Percentiles rank a stretch among this genome's conserved stretches.
These are phyloP conservation scores for Crithidia thermophila DNA, from an alignment of 208 protist genomes.

Conservation along the genomic window DNA sequence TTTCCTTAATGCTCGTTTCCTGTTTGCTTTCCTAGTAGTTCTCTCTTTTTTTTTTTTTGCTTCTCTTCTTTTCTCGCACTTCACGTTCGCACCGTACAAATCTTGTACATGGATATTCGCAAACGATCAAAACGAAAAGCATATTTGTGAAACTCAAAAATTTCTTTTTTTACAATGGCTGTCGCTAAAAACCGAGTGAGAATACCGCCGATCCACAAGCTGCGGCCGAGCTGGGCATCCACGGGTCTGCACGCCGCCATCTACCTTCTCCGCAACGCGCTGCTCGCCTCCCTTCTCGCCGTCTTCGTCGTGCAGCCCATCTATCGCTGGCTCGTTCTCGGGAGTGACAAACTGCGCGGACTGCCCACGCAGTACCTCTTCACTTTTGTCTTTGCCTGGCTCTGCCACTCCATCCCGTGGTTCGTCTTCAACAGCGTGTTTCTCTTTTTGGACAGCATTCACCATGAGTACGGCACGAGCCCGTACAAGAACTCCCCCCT, in stretches of 20 bases:
- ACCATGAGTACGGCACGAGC: slow-evolving; percentile 27
- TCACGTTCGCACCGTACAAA: too few relatives aligned
- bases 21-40: neutral
- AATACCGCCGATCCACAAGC: slow-evolving; percentile 28
- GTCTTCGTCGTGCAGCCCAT: slow-evolving; percentile 38
- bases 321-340: slow-evolving; percentile 28
- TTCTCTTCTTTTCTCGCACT: neutral
- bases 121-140: too few relatives aligned
- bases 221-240: slow-evolving; percentile 26
- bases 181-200: slow-evolving; percentile 6
- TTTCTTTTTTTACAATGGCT: slow-evolving; percentile 6
- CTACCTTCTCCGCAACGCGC: slow-evolving; percentile 36
- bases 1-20: slow-evolving; percentile 1
- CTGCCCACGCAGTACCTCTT: slow-evolving; percentile 26
- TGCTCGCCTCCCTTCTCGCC: slow-evolving; percentile 28
- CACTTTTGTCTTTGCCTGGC: slow-evolving; percentile 32
- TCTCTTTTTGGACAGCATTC: slow-evolving; percentile 43
- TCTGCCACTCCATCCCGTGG: slow-evolving; percentile 49
- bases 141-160: neutral
- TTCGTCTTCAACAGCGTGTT: slow-evolving; percentile 43
- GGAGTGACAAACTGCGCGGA: slow-evolving; percentile 11
- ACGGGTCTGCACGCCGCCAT: slow-evolving; percentile 19
- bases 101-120: too few relatives aligned
- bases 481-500: slow-evolving; percentile 19
- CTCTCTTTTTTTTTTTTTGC: neutral